phyloP scores from a whole-genome alignment of 306 rosid species.

The Dicorynia guianensis region DNA sequence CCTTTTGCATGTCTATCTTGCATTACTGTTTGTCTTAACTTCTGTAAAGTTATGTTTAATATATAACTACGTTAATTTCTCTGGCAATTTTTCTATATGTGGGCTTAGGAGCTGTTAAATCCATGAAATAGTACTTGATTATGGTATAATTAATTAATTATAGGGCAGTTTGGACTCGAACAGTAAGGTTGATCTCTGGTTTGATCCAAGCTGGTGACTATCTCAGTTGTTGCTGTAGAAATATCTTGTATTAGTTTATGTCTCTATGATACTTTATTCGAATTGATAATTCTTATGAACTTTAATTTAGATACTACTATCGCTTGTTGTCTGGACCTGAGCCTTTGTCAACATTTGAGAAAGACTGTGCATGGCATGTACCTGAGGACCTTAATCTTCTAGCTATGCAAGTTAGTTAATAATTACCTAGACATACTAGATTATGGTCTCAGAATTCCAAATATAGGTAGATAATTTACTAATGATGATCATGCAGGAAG shows the following conservation, averaged over 20 bases:
- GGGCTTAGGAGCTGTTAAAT: constrained; percentile 20
- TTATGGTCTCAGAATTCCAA: constrained; percentile 21
- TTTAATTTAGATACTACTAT: constrained; percentile 73
- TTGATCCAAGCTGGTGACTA: constrained; percentile 14
- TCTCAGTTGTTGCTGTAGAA: constrained; percentile 9
- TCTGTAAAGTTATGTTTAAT: constrained; percentile 1
- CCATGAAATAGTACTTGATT: background rate
- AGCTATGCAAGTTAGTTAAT: constrained; percentile 84
- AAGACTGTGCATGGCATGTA: constrained; percentile 90
- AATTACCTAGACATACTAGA: constrained; percentile 28
- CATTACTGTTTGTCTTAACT: constrained; percentile 1
- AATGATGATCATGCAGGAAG: constrained; percentile 65
- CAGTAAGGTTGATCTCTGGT: constrained; percentile 19
- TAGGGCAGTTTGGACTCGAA: constrained; percentile 15
- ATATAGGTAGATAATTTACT: constrained; percentile 15
- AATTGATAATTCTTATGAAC: constrained; percentile 27
- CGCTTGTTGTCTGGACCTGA: constrained; percentile 87
- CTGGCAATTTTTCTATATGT: constrained; percentile 5
- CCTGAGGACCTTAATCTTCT: constrained; percentile 72
- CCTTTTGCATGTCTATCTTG: constrained; percentile 17
- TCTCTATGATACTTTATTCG: constrained; percentile 17
- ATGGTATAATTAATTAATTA: background rate
- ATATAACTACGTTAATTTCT: background rate
- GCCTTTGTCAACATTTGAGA: constrained; percentile 80
- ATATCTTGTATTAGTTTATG: background rate